Conservation (phyloP, 2,329 filamentous ascomycete genomes). For the Colletotrichum kahawae region DNA sequence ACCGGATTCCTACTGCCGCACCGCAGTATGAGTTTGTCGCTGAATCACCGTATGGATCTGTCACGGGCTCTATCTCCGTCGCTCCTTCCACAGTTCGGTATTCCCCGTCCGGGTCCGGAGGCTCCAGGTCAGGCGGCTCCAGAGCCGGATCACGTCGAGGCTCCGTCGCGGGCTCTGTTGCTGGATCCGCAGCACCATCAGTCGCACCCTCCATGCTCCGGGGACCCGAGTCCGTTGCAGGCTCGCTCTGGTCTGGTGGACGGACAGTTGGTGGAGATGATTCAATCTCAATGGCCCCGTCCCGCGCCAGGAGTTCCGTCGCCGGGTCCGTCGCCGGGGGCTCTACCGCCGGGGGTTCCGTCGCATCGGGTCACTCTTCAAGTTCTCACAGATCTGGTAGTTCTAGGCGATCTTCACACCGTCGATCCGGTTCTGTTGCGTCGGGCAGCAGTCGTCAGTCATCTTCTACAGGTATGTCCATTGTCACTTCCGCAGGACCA, state of each 20-base stretch:
- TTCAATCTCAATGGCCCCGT: not conserved
- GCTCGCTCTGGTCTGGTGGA: not conserved
- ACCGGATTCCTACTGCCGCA: not conserved
- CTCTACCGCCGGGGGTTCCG: not conserved
- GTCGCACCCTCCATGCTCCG: not conserved
- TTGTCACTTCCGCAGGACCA: fast-evolving
- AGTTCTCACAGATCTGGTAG: not conserved
- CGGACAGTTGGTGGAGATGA: not conserved
- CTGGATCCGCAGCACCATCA: not conserved
- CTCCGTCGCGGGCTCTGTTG: not conserved
- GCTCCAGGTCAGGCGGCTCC: not conserved
- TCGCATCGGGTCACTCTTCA: not conserved
- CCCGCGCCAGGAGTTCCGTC: not conserved
- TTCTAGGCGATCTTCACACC: not conserved
- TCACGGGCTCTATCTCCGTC: not conserved
- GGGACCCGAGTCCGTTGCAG: not conserved
- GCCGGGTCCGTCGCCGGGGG: not conserved
- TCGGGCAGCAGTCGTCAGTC: not conserved
- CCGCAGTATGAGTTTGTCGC: not conserved
- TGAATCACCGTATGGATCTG: not conserved
- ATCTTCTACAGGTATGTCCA: not conserved
- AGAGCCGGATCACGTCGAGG: not conserved
- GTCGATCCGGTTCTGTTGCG: not conserved
- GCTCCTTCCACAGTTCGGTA: not conserved
- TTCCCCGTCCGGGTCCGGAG: not conserved